These are phyloP conservation scores for Candolleomyces efflorescens DNA, from an alignment of 768 basidiomycete genomes.

Conservation along the genomic window DNA sequence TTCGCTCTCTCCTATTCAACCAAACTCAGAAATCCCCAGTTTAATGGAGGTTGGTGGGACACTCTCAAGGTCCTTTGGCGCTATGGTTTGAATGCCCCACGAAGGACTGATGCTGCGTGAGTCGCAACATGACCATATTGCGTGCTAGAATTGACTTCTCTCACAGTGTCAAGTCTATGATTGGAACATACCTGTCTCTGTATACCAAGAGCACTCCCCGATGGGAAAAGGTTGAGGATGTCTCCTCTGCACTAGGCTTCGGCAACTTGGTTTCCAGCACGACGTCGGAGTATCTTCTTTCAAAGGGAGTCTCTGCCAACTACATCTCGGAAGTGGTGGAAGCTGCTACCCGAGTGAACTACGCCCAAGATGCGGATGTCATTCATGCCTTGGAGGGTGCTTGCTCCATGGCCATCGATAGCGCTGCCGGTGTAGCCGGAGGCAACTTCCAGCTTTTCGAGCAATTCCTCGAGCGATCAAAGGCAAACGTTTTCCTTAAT, in stretches of 20 bases:
- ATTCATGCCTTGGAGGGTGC: conserved; percentile 79
- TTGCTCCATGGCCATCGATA: conserved; percentile 65
- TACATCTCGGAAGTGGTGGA: conserved; percentile 77
- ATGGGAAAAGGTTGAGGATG: conserved; percentile 58
- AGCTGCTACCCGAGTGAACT: conserved; percentile 79
- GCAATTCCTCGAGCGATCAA: conserved; percentile 65
- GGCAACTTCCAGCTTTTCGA: conserved; percentile 89
- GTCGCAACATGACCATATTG: conserved; percentile 11
- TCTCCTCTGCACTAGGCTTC: conserved; percentile 54
- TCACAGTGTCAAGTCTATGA: conserved; percentile 50
- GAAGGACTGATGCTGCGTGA: conserved; percentile 52
- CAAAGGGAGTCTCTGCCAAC: conserved; percentile 47
- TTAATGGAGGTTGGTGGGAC: conserved; percentile 64
- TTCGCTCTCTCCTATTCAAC: not conserved
- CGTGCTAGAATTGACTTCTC: not conserved
- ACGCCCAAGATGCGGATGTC: conserved; percentile 67
- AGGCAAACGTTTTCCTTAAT: conserved; percentile 66
- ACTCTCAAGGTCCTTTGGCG: conserved; percentile 71
- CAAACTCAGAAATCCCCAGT: conserved; percentile 24
- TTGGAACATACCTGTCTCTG: conserved; percentile 48
- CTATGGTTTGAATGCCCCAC: conserved; percentile 66
- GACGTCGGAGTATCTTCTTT: conserved; percentile 51
- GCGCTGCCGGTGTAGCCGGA: conserved; percentile 62
- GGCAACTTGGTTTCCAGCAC: conserved; percentile 43
- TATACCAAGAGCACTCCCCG: conserved; percentile 52